Conservation (phyloP, 2,329 filamentous ascomycete species). For the Neoscytalidium dimidiatum region DNA sequence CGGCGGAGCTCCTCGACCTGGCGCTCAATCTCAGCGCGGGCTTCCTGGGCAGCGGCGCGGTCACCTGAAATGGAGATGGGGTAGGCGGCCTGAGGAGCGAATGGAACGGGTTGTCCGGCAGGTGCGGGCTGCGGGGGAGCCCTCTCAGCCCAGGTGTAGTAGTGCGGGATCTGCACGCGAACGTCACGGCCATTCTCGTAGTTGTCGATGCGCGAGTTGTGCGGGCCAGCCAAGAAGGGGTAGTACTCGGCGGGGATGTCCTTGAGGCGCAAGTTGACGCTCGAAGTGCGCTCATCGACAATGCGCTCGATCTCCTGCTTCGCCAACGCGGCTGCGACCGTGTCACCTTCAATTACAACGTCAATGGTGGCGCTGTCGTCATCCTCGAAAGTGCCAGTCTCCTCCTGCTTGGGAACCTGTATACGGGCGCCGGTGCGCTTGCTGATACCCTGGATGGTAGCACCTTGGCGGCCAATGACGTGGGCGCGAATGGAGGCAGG, state of each 20-base stretch:
- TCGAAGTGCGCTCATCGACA: slow-evolving; percentile 80
- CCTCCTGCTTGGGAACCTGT: slow-evolving; percentile 81
- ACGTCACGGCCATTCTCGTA: slow-evolving; percentile 75
- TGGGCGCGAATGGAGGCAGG: slow-evolving; percentile 81
- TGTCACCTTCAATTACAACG: slow-evolving; percentile 87
- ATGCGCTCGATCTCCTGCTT: slow-evolving; percentile 83
- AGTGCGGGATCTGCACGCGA: slow-evolving; percentile 79
- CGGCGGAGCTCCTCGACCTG: slow-evolving; percentile 74
- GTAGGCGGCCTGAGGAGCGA: slow-evolving; percentile 70
- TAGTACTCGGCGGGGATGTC: slow-evolving; percentile 90
- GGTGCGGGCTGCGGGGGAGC: slow-evolving; percentile 65
- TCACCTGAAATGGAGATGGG: slow-evolving; percentile 88
- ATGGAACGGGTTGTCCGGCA: slow-evolving; percentile 67
- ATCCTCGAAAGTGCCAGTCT: slow-evolving; percentile 68
- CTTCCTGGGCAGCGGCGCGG: slow-evolving; percentile 76
- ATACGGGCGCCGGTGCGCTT: slow-evolving; percentile 88
- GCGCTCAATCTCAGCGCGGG: slow-evolving; percentile 77
- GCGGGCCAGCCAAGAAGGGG: slow-evolving; percentile 85
- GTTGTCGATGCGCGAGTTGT: slow-evolving; percentile 66
- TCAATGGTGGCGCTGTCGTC: slow-evolving; percentile 77
- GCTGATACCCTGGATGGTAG: slow-evolving; percentile 86
- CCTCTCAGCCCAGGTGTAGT: slow-evolving; percentile 71
- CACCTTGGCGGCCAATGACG: slow-evolving; percentile 90
- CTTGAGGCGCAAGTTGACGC: slow-evolving; percentile 77
- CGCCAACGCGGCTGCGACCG: slow-evolving; percentile 81